These are phyloP conservation scores for Blechomonas ayalai DNA, from an alignment of 208 protist species.

Conservation along the genomic window DNA sequence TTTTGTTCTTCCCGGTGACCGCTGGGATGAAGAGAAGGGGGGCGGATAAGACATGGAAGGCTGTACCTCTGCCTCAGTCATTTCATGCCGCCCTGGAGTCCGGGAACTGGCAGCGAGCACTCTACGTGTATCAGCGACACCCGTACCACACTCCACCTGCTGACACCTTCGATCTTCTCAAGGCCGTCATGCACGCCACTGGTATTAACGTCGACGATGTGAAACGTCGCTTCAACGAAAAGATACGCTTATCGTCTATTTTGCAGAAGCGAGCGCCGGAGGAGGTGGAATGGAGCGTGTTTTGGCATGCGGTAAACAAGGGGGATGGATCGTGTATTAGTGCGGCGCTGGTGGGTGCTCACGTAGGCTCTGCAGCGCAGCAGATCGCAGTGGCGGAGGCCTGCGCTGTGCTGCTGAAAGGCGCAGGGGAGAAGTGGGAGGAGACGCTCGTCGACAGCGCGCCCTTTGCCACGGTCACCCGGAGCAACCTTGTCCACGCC, in stretches of 20 bases:
- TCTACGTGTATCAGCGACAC: constrained; percentile 77
- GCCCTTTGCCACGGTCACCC: constrained; percentile 77
- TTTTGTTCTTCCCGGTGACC: neutral
- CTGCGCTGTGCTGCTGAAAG: constrained; percentile 77
- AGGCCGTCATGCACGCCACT: constrained; percentile 77
- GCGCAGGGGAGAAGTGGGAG: constrained; percentile 62
- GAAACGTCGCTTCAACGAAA: constrained; percentile 85
- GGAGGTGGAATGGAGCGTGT: constrained; percentile 84
- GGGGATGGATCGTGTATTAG: constrained; percentile 78
- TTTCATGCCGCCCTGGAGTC: constrained; percentile 75
- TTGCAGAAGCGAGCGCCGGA: constrained; percentile 62
- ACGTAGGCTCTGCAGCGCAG: constrained; percentile 21
- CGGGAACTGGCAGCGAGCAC: constrained; percentile 72
- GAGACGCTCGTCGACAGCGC: constrained; percentile 61
- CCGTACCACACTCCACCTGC: constrained; percentile 83
- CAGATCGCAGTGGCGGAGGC: constrained; percentile 82
- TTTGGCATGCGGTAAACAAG: constrained; percentile 80
- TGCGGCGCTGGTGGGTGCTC: constrained; percentile 46
- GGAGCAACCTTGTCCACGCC: constrained; percentile 68
- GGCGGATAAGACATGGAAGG: constrained; percentile 64
- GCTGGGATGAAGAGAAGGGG: constrained; percentile 12
- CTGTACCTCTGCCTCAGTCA: constrained; percentile 64
- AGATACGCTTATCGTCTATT: constrained; percentile 64
- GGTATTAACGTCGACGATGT: constrained; percentile 75
- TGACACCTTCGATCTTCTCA: constrained; percentile 81